phyloP scores from a whole-genome alignment of 192 early-diverging fungal species.

The Piromyces finnis region DNA sequence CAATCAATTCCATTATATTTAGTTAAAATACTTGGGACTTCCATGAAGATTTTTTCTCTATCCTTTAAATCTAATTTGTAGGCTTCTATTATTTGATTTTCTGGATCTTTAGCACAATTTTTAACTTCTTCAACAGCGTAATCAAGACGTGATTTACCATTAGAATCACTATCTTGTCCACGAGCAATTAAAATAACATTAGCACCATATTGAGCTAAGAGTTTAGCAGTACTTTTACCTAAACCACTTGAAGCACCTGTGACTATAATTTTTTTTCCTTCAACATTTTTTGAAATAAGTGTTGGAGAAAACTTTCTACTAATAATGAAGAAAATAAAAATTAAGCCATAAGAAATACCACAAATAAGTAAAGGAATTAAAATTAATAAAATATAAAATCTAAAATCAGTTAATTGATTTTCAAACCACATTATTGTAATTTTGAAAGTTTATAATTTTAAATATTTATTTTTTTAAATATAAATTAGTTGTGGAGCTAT shows the following conservation, averaged over 20 bases:
- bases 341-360: background rate
- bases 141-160: background rate
- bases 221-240: conserved; percentile 6
- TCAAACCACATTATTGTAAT: background rate
- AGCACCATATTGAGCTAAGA: conserved; percentile 10
- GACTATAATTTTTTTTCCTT: conserved; percentile 9
- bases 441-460: too few species aligned
- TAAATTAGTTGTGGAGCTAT: too few species aligned
- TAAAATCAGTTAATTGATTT: background rate
- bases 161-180: background rate
- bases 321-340: background rate
- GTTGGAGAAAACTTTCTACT: background rate
- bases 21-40: background rate
- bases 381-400: background rate
- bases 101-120: background rate
- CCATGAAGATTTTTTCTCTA: background rate
- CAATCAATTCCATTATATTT: background rate
- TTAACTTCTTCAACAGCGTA: background rate
- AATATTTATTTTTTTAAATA: too few species aligned
- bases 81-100: background rate
- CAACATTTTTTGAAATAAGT: background rate
- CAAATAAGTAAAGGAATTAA: background rate
- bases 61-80: background rate
- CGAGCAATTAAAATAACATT: conserved; percentile 2
- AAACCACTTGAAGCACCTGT: conserved; percentile 14